phyloP scores from a whole-genome alignment of 345 rosid species.

The Schrenkiella parvula region DNA sequence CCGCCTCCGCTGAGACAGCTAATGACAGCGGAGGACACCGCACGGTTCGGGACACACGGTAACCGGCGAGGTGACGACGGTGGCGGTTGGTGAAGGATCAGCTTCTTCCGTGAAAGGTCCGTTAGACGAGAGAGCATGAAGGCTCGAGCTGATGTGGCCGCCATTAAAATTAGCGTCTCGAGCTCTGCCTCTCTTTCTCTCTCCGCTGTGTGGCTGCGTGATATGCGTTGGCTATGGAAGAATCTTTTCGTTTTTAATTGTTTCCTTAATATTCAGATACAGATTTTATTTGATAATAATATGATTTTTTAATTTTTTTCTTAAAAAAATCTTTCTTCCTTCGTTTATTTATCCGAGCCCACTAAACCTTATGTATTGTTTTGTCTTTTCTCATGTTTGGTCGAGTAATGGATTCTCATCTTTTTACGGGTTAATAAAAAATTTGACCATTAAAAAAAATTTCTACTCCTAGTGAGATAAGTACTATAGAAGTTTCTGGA shows the following conservation, averaged over 20 bases:
- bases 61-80: constrained; percentile 25
- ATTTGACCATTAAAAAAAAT: background rate
- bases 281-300: background rate
- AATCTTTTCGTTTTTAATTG: constrained; percentile 6
- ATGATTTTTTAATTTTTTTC: background rate
- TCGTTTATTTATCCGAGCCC: constrained; percentile 24
- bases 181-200: constrained; percentile 20
- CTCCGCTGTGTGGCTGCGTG: constrained; percentile 28
- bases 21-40: constrained; percentile 29
- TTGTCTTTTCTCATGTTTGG: background rate
- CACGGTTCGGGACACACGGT: background rate
- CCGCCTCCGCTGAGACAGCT: constrained; percentile 65
- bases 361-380: background rate
- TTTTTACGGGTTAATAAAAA: background rate
- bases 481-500: background rate
- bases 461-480: background rate
- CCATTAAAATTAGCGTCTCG: constrained; percentile 43
- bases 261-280: background rate
- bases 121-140: constrained; percentile 44
- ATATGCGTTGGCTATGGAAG: constrained; percentile 25
- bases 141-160: constrained; percentile 57
- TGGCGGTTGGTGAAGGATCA: constrained; percentile 25
- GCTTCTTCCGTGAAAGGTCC: constrained; percentile 32
- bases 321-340: constrained; percentile 11
- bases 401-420: background rate